Conservation (phyloP, 306 rosid species). For the Dryas drummondii region DNA sequence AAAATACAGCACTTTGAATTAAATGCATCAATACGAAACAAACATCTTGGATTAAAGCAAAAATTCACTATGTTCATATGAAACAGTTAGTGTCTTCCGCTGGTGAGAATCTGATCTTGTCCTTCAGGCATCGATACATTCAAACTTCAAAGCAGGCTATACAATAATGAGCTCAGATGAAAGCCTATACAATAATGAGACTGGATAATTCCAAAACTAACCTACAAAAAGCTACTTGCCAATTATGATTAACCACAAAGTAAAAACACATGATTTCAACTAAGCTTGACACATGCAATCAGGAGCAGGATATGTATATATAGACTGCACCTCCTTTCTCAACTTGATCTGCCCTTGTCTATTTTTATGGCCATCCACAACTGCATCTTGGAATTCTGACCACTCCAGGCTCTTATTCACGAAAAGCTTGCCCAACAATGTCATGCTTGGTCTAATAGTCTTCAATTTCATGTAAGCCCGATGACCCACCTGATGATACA, state of each 20-base stretch:
- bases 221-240: constrained; percentile 4
- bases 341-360: constrained; percentile 86
- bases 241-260: not conserved
- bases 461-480: constrained; percentile 72
- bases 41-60: too few relatives aligned
- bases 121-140: not conserved
- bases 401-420: constrained; percentile 69
- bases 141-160: not conserved
- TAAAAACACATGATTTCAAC: not conserved
- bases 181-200: constrained; percentile 9
- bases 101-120: not conserved
- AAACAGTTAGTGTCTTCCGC: not conserved
- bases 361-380: constrained; percentile 65
- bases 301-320: constrained; percentile 92
- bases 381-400: constrained; percentile 68
- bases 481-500: constrained; percentile 76
- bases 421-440: constrained; percentile 72
- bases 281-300: constrained; percentile 76
- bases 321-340: constrained; percentile 82
- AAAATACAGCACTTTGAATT: too few relatives aligned
- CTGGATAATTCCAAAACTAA: not conserved
- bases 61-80: too few relatives aligned
- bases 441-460: constrained; percentile 93
- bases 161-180: constrained; percentile 5
- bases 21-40: too few relatives aligned